Conservation (phyloP, 495 filamentous ascomycete species). For the Hyaloscypha finlandica region DNA sequence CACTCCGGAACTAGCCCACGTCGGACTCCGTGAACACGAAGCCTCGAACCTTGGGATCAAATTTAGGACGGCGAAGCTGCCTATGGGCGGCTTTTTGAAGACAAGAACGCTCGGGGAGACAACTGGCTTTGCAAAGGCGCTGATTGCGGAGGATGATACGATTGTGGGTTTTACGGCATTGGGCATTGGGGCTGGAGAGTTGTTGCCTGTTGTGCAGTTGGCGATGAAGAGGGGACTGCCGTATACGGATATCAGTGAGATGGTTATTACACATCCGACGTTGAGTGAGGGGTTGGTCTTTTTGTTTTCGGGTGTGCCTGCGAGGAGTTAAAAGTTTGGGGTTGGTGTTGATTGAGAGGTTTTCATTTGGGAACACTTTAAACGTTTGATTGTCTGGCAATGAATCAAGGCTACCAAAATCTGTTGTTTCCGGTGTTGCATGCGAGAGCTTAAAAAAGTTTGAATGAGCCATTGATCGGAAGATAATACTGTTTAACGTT, state of each 20-base stretch:
- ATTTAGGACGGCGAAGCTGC: background rate
- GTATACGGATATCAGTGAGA: constrained; percentile 22
- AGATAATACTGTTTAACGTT: too few relatives aligned
- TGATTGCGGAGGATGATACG: constrained; percentile 8
- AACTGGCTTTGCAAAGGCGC: background rate
- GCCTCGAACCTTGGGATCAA: background rate
- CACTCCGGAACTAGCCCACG: background rate
- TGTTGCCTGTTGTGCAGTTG: constrained; percentile 21
- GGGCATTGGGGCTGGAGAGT: constrained; percentile 15
- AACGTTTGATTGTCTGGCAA: too few relatives aligned
- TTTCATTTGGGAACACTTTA: too few relatives aligned
- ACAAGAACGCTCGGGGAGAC: constrained; percentile 1
- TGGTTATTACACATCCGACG: constrained; percentile 22
- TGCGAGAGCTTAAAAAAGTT: too few relatives aligned
- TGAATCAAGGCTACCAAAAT: too few relatives aligned
- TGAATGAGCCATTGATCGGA: too few relatives aligned
- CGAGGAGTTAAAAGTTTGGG: background rate
- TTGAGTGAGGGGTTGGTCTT: constrained; percentile 19
- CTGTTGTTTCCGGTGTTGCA: too few relatives aligned
- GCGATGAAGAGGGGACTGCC: constrained; percentile 17
- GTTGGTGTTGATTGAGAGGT: too few relatives aligned
- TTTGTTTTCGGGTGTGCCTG: constrained; percentile 14
- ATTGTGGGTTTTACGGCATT: constrained; percentile 24
- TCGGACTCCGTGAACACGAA: background rate
- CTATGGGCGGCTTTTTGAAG: background rate